Evolutionary conservation across 768 basidiomycete genomes (phyloP), one percentile per base, ranked within the genome.

Genomic region (Mrakia blollopis): DNA sequence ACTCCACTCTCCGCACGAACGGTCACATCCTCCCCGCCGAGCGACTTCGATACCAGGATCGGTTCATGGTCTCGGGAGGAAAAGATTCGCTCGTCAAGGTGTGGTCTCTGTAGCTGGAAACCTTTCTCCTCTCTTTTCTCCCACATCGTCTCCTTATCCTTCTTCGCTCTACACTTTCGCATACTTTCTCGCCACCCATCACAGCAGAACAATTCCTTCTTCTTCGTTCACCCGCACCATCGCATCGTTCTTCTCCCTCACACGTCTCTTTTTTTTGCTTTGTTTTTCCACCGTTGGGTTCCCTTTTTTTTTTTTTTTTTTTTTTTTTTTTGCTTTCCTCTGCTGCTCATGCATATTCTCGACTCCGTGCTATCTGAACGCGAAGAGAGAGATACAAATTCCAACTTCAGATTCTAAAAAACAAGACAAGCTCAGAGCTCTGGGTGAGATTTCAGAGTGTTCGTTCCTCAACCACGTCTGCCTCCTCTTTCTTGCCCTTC

Each of bases 11-110:
- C 65, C 83, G 87, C 62, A 93, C 91, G 8, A 98, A 98, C 82
- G 97, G 97, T n/a, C 97, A 99, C 83, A 92, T 88, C 25, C 89
- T 88, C 78, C 95, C 96, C 0, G 91, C 90, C 39, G 92, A 94
- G 84, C 88, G 88, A 79, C 85, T 98, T 79, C 88, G 97, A 68
- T 98, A 96, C 85, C 96, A 97, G 90, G 97, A 98, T 84, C 89
- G 91, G 68, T 99, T 97, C 84, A 86, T 98, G 65, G 90, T 92
- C 39, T 92, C 92, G 13, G 97, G 97, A 47, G 94, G 91, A 70
- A 88, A 91, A 72, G 97, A 98, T 84, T 86, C 91, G 28, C 86
- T 87, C 69, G 87, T 96, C 80, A 97, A 95, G 85, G 90, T 96
- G 79, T 98, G 95, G 95, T 93, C 93, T 67, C 85, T 98, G 83